Conservation (phyloP, 192 early-diverging fungal genomes). For the Coemansia sp. region DNA sequence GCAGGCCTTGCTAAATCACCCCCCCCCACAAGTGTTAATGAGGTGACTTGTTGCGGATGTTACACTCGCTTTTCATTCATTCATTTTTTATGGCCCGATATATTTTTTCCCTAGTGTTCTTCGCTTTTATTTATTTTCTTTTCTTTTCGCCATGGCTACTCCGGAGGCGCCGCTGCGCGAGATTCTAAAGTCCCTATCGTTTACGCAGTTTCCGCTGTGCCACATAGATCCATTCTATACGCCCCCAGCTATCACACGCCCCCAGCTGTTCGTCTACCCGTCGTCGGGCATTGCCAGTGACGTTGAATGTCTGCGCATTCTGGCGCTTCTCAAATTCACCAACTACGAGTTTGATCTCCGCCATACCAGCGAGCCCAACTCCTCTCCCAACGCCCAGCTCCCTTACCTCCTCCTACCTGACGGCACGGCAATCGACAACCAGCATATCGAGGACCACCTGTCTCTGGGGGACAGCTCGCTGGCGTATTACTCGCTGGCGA, state of each 20-base stretch:
- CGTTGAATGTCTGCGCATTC: conserved; percentile 21
- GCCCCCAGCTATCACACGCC: conserved; percentile 5
- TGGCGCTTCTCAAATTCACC: conserved; percentile 31
- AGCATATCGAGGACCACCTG: conserved; percentile 14
- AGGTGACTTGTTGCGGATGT: neutral
- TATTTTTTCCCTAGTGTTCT: no score
- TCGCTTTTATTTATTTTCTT: neutral
- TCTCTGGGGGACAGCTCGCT: neutral
- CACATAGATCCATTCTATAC: conserved; percentile 30
- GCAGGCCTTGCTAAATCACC: no score
- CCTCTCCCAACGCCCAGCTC: conserved; percentile 32
- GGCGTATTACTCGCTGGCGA: conserved; percentile 23
- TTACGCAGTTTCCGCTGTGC: conserved; percentile 39
- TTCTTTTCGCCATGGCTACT: conserved; percentile 33
- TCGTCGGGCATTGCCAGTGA: conserved; percentile 21
- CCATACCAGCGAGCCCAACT: conserved; percentile 30
- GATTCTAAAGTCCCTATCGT: conserved; percentile 43
- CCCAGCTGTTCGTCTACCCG: conserved; percentile 28
- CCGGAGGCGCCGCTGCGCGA: conserved; percentile 49
- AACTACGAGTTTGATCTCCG: conserved; percentile 32
- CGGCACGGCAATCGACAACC: conserved; percentile 13
- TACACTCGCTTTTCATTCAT: neutral
- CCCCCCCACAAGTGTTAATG: neutral
- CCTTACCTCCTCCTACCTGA: conserved; percentile 39
- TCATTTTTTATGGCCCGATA: neutral